Evolutionary conservation across 768 basidiomycete species (phyloP).

Genomic region (Collybia nuda): DNA sequence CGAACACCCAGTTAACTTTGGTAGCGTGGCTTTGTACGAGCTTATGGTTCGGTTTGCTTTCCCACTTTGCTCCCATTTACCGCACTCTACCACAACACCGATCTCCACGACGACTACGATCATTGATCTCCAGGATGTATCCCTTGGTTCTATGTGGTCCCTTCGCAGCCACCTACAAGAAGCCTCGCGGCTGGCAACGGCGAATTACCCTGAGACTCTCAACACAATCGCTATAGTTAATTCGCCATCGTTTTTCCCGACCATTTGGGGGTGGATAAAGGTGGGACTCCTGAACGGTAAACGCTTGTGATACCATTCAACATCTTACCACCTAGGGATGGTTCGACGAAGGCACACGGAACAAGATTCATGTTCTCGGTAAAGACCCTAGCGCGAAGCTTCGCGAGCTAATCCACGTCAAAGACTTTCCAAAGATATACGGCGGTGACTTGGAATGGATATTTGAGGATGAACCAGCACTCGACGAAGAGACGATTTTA

Average conservation of each 20-base stretch:
- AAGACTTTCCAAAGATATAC: conserved; percentile 63
- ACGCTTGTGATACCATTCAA: not conserved
- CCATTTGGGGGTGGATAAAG: conserved; percentile 85
- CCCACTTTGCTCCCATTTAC: conserved; percentile 61
- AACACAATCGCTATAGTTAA: conserved; percentile 70
- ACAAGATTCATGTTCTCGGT: conserved; percentile 76
- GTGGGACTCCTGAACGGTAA: conserved; percentile 26
- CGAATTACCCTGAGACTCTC: conserved; percentile 82
- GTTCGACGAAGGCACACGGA: conserved; percentile 79
- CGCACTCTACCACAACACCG: conserved; percentile 52
- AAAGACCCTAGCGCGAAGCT: conserved; percentile 56
- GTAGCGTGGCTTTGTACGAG: conserved; percentile 66
- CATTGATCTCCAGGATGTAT: conserved; percentile 67
- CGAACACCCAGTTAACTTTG: not conserved
- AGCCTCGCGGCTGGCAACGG: conserved; percentile 70
- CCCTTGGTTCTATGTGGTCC: conserved; percentile 66
- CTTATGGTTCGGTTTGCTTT: conserved; percentile 63
- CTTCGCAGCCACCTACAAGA: conserved; percentile 74
- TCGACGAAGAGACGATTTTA: conserved; percentile 55
- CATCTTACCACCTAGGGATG: conserved; percentile 46
- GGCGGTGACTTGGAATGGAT: conserved; percentile 76
- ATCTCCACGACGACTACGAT: conserved; percentile 65
- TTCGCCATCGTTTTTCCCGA: conserved; percentile 80
- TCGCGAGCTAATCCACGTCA: conserved; percentile 40
- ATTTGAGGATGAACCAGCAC: conserved; percentile 62